Evolutionary conservation across 2,329 filamentous ascomycete species (phyloP).

Genomic region (Trichoderma atroviride): DNA sequence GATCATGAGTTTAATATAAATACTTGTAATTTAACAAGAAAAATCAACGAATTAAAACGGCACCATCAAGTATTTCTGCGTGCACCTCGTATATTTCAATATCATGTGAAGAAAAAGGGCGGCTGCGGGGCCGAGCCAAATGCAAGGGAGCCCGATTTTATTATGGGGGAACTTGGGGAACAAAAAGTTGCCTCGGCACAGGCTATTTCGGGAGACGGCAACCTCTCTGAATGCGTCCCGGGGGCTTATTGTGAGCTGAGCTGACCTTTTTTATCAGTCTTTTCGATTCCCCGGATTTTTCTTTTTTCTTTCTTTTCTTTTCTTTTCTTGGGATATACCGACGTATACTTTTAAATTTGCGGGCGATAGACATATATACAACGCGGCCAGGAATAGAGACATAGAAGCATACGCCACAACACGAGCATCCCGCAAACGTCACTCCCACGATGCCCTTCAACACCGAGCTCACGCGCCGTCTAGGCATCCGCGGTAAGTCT

Average conservation of each 20-base stretch:
- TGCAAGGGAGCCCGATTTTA: not conserved
- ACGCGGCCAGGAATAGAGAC: not conserved
- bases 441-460: constrained; percentile 55
- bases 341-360: not conserved
- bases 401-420: not conserved
- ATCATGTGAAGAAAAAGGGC: not conserved
- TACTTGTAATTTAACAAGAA: too few relatives aligned
- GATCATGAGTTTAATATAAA: not conserved
- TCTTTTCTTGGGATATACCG: not conserved
- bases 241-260: not conserved
- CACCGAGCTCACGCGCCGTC: constrained; percentile 59
- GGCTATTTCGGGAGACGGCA: not conserved
- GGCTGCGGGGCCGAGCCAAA: not conserved
- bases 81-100: not conserved
- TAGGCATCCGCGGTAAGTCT: constrained; percentile 55
- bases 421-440: not conserved
- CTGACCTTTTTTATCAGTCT: not conserved
- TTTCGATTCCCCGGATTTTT: not conserved
- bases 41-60: not conserved
- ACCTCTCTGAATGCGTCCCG: not conserved
- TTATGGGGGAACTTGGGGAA: not conserved
- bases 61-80: not conserved
- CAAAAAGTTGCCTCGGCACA: not conserved
- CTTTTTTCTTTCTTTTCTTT: not conserved
- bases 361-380: not conserved